Percentiles rank a stretch among this genome's conserved stretches.
Conservation (phyloP, 2,329 filamentous ascomycete genomes). For the Cadophora malorum region DNA sequence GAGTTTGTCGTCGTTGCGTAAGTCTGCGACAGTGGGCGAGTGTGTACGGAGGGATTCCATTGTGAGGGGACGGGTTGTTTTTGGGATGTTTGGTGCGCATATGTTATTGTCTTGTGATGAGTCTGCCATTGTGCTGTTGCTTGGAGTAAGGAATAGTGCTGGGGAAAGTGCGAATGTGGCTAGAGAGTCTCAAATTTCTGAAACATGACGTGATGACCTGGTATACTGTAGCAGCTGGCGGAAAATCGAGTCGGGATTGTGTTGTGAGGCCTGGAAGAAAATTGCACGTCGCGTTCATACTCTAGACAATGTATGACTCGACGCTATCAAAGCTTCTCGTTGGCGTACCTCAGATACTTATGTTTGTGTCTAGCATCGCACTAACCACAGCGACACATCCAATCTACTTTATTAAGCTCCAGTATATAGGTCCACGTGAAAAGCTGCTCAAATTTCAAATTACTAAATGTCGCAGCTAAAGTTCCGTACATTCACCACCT, state of each 20-base stretch:
- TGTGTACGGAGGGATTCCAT: not conserved
- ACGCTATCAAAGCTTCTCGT: not conserved
- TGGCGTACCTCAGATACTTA: not conserved
- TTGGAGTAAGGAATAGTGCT: not conserved
- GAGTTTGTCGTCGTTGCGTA: not conserved
- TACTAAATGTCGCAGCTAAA: no score
- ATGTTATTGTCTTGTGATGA: not conserved
- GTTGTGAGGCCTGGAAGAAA: no score
- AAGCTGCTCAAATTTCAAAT: no score
- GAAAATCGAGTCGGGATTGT: no score
- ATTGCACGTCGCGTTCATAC: not conserved
- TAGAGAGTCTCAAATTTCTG: not conserved
- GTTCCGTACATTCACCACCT: no score
- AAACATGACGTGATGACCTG: not conserved
- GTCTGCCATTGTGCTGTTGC: not conserved
- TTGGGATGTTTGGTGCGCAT: not conserved
- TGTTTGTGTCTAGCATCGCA: not conserved
- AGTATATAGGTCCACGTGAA: no score
- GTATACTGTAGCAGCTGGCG: no score
- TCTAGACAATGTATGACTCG: not conserved
- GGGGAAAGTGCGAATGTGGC: not conserved
- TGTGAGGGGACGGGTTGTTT: not conserved
- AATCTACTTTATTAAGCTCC: no score
- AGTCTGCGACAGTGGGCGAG: not conserved
- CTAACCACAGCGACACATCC: not conserved